Evolutionary conservation across 257 asterid species (phyloP).

Genomic region (Prunella vulgaris): DNA sequence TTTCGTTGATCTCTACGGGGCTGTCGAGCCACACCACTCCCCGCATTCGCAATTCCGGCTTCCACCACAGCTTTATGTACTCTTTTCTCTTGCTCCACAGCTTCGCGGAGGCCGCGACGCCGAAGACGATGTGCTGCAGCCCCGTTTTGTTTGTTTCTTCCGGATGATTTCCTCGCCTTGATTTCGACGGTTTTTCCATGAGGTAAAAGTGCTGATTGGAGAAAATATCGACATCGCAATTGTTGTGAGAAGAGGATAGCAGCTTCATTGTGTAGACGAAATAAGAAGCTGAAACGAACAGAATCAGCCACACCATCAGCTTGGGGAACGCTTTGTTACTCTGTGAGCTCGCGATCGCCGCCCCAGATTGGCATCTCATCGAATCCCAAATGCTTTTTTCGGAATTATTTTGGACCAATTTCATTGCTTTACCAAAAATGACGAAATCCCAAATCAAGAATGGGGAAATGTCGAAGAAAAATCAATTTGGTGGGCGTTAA

Average conservation of each 20-base stretch:
- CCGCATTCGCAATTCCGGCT: conserved; percentile 46
- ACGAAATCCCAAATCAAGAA: background rate
- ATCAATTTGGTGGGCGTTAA: background rate
- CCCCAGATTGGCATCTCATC: conserved; percentile 25
- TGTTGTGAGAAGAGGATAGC: conserved; percentile 30
- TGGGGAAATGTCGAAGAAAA: background rate
- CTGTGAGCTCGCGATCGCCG: conserved; percentile 18
- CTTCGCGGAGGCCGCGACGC: conserved; percentile 82
- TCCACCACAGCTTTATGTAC: conserved; percentile 80
- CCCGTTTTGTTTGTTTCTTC: conserved; percentile 29
- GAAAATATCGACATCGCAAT: conserved; percentile 39
- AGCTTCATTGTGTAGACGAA: conserved; percentile 48
- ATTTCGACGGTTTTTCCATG: background rate
- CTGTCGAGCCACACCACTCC: conserved; percentile 76
- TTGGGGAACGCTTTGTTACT: conserved; percentile 31
- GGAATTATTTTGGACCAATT: conserved; percentile 28
- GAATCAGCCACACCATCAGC: conserved; percentile 38
- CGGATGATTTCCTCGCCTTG: background rate
- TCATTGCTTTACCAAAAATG: conserved; percentile 26
- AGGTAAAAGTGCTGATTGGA: conserved; percentile 9
- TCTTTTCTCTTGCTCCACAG: conserved; percentile 67
- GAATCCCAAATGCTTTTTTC: conserved; percentile 39
- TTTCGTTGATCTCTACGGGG: conserved; percentile 26
- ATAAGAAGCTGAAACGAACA: conserved; percentile 52
- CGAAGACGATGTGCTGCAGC: conserved; percentile 63